Evolutionary conservation across 1,284 basidiomycete species (phyloP), one percentile per base, ranked within the genome.

Genomic region (Tranzscheliella williamsii): DNA sequence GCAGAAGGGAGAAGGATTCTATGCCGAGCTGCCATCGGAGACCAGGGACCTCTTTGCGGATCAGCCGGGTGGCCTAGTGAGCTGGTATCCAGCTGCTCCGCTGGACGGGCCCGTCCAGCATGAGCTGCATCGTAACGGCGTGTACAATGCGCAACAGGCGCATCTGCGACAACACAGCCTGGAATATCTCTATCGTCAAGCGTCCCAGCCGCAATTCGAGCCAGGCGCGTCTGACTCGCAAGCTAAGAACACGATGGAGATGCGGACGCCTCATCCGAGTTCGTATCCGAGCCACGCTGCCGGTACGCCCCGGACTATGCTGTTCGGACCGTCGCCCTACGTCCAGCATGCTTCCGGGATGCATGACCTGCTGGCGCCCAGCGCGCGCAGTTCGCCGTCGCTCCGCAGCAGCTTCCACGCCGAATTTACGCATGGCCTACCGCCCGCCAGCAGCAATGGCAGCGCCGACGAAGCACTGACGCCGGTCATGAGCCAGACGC

Each of bases 11-110:
- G 68, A 67, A 38, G 71, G 63, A 11, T 42, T 46, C 38, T 73
- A 65, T 37, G 40, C 41, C n/a, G 45, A 45, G 12, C 50, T 73
- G 7, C 66, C 70, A 4, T 27, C 40, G 16, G 54, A 61, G 27
- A 70, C 69, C 8, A 40, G 53, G n/a, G 38, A 60, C 4, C 42
- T 69, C 21, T 73, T 73, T 40, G 55, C 47, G 4, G 63, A 56
- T 29, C 66, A 70, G 24, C 48, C 56, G 0, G 58, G 57, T 1
- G 71, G 67, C 11, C 44, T 54, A 18, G 57, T 70, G 20, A 48
- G 56, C 17, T 74, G 72, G 72, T 69, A 69, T 33, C 61, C 70
- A 8, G 70, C 67, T 2, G 48, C 66, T 2, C 72, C 72, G 3
- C 26, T 73, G 15, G 47, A 61, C 18, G 57, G 69, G 13, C 62